Percentiles rank a stretch among this genome's conserved stretches.
Conservation (phyloP, 2,329 filamentous ascomycete genomes). For the Helotiales sp. region DNA sequence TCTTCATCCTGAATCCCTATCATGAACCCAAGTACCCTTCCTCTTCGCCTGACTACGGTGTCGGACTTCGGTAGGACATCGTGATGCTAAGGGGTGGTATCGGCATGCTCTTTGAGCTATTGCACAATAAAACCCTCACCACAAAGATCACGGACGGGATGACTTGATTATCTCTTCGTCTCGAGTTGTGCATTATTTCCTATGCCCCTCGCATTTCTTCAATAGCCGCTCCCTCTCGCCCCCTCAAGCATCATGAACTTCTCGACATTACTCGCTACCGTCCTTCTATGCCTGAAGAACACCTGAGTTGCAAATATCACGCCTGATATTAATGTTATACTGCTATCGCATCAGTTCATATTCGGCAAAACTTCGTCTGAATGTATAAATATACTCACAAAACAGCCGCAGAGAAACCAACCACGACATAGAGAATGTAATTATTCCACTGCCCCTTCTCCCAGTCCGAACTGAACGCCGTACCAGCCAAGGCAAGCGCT, state of each 20-base stretch:
- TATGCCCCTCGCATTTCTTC: too few species aligned
- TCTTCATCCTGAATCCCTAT: too few species aligned
- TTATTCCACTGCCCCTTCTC: neutral
- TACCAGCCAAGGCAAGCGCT: neutral
- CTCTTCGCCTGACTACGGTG: too few species aligned
- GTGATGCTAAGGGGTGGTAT: too few species aligned
- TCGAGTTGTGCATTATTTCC: too few species aligned
- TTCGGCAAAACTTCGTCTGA: neutral
- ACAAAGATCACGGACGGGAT: too few species aligned
- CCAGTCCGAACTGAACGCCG: neutral
- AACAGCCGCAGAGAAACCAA: neutral
- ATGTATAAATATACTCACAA: neutral
- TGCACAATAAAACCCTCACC: too few species aligned
- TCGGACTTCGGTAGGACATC: too few species aligned
- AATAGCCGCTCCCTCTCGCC: neutral
- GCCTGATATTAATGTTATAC: neutral
- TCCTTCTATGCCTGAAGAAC: neutral
- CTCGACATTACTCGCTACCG: neutral
- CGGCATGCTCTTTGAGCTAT: too few species aligned
- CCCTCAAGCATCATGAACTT: neutral
- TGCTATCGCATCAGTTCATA: neutral
- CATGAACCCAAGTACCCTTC: too few species aligned
- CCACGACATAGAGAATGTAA: neutral
- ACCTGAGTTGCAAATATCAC: neutral
- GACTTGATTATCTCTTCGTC: too few species aligned